phyloP scores from a whole-genome alignment of 768 basidiomycete genomes.

The Russula ochroleuca region DNA sequence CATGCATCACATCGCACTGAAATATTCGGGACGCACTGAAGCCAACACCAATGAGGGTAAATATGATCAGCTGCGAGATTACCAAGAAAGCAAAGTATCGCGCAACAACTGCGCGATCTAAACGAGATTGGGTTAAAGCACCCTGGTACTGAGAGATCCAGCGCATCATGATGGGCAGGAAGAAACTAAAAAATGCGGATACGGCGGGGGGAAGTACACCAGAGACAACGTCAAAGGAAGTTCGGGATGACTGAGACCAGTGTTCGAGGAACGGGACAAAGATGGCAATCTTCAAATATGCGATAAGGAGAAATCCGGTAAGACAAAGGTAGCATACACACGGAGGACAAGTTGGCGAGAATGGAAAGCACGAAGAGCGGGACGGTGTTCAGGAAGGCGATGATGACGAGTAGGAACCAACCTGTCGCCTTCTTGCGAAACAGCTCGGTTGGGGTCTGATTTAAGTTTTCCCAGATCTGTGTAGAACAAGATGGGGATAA shows the following conservation, averaged over 20 bases:
- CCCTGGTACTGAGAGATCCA: conserved; percentile 71
- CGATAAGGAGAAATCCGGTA: conserved; percentile 9
- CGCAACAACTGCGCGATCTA: conserved; percentile 88
- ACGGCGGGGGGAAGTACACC: conserved; percentile 91
- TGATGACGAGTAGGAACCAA: conserved; percentile 66
- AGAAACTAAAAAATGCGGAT: conserved; percentile 83
- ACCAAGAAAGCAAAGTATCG: conserved; percentile 94
- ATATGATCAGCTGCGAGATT: conserved; percentile 89
- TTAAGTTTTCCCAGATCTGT: conserved; percentile 90
- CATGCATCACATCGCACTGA: not conserved
- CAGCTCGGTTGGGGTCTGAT: conserved; percentile 61
- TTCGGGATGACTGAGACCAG: conserved; percentile 63
- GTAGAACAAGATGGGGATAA: conserved; percentile 5
- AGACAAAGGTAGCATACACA: conserved; percentile 37
- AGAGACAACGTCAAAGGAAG: conserved; percentile 77
- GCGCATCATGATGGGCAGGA: conserved; percentile 90
- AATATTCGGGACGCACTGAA: conserved; percentile 56
- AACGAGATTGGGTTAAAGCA: conserved; percentile 62
- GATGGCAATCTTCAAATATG: conserved; percentile 45
- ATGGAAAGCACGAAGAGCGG: conserved; percentile 88
- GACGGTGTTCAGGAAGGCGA: conserved; percentile 94
- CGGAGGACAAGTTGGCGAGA: conserved; percentile 83
- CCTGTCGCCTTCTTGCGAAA: conserved; percentile 66
- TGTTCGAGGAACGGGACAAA: conserved; percentile 71
- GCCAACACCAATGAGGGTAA: conserved; percentile 85